Base-by-base conservation (phyloP, 805 yeast genomes). In the Vanderwaltozyma tropicalis region DNA sequence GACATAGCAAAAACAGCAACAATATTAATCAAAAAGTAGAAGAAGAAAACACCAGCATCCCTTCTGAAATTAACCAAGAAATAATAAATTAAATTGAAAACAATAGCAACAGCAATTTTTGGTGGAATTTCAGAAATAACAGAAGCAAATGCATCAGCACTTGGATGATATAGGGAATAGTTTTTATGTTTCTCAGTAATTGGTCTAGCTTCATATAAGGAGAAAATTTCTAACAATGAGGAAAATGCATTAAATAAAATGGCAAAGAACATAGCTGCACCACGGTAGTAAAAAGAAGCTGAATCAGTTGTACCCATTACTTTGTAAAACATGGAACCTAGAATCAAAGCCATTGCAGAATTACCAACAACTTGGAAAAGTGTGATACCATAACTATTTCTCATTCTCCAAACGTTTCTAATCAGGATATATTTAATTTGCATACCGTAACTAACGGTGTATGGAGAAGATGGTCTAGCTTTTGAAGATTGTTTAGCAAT, bases 261-360 rank as follows among this genome's bases (percentile, higher is more conserved):
- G 14, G 78, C 76, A 55, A 77, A 78, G 61, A 80, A 80, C 64
- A 80, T 62, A 32, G 77, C 69, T 27, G 84, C 72, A 47, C 75
- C 68, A 50, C 84, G 62, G 46, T 58, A 63, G 54, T 66, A 73
- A 44, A 76, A 68, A 1, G 73, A 64, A 2, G 46, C 55, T 1
- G 80, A 69, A 21, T 50, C 55, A 7, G 37, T 28, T 9, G 45
- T 49, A 44, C 40, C 37, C 49, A 48, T 41, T 19, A 73, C 47
- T 45, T 74, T 71, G 55, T 69, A 74, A 46, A 72, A 76, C 39
- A 76, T 65, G 1, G 81, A 74, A 11, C 75, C 62, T 32, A 72
- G 51, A 26, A 76, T 54, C 36, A 76, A 57, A 28, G 73, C 74
- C 73, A 75, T 72, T 14, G 65, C 44, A 11, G 65, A 51, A 44